These are phyloP conservation scores for Clonostachys rosea DNA, from an alignment of 2,329 filamentous ascomycete genomes.

Conservation along the genomic window DNA sequence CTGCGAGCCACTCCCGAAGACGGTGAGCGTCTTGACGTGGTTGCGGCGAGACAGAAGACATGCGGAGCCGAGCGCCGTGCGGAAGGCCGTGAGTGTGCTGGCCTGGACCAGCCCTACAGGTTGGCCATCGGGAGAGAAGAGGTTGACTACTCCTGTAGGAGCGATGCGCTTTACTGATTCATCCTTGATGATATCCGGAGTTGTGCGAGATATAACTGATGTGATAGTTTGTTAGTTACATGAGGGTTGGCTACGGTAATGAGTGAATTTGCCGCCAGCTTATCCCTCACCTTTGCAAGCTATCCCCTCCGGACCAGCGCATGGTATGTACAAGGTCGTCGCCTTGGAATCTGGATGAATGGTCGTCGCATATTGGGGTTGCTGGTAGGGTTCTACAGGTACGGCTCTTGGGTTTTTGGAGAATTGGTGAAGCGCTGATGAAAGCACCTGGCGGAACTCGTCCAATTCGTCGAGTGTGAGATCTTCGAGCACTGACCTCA, in stretches of 20 bases:
- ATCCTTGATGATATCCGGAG: constrained; percentile 22
- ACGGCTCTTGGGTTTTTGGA: constrained; percentile 47
- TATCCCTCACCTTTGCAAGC: constrained; percentile 57
- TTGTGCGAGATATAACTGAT: constrained; percentile 58
- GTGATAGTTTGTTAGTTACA: not conserved
- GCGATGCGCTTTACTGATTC: constrained; percentile 25
- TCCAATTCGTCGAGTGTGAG: constrained; percentile 48
- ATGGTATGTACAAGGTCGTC: constrained; percentile 72
- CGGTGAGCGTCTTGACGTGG: constrained; percentile 68
- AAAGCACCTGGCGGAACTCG: constrained; percentile 41
- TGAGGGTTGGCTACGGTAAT: not conserved
- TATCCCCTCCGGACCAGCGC: constrained; percentile 56
- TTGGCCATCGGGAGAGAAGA: constrained; percentile 59
- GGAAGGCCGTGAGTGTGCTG: constrained; percentile 72
- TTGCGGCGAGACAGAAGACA: constrained; percentile 61
- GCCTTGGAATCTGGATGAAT: constrained; percentile 41
- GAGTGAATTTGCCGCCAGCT: not conserved
- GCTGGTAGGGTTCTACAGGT: constrained; percentile 40
- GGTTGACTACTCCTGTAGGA: constrained; percentile 63
- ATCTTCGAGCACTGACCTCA: constrained; percentile 47
- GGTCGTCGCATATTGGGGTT: constrained; percentile 48
- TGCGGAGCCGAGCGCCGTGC: constrained; percentile 69
- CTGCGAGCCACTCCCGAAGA: constrained; percentile 86
- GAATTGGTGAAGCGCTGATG: constrained; percentile 54
- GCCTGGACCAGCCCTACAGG: constrained; percentile 69